Percentiles rank a stretch among this genome's conserved stretches.
Evolutionary conservation across 2,329 filamentous ascomycete species (phyloP).

Genomic region (Paecilomyces sp.): DNA sequence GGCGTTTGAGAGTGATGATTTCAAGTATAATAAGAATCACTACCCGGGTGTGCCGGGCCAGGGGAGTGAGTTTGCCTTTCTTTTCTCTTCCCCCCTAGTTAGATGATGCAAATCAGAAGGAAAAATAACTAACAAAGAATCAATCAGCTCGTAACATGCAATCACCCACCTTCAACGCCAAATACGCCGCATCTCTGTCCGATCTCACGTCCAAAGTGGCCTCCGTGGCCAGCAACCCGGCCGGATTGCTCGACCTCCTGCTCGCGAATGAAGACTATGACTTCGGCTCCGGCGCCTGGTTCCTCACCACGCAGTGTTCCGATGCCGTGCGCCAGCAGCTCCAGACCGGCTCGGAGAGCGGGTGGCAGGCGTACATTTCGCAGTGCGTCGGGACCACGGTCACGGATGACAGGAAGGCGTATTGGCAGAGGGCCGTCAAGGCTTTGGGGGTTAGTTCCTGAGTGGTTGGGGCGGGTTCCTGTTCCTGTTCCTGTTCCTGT

Average conservation of each 20-base stretch:
- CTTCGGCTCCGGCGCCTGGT: conserved; percentile 58
- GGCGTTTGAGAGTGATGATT: conserved; percentile 62
- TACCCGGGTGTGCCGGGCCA: conserved; percentile 54
- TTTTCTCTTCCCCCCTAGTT: not conserved
- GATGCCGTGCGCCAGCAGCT: conserved; percentile 38
- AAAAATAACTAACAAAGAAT: not conserved
- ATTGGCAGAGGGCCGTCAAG: conserved; percentile 44
- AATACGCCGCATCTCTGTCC: conserved; percentile 47
- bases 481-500: not conserved
- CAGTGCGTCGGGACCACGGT: conserved; percentile 47
- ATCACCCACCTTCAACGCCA: conserved; percentile 45
- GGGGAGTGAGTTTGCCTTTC: conserved; percentile 43
- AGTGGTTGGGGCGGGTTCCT: not conserved
- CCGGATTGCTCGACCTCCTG: conserved; percentile 44
- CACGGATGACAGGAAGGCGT: conserved; percentile 38
- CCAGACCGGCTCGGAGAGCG: conserved; percentile 39
- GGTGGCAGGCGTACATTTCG: conserved; percentile 48
- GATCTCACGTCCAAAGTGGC: conserved; percentile 31
- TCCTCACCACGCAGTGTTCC: conserved; percentile 48
- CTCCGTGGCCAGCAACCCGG: conserved; percentile 29
- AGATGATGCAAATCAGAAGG: not conserved
- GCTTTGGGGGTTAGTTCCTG: conserved; percentile 25
- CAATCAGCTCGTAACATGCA: conserved; percentile 55
- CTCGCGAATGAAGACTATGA: conserved; percentile 41
- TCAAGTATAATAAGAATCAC: conserved; percentile 65